Evolutionary conservation across 2,329 filamentous ascomycete species (phyloP).

Genomic region (Davidsoniella australis): DNA sequence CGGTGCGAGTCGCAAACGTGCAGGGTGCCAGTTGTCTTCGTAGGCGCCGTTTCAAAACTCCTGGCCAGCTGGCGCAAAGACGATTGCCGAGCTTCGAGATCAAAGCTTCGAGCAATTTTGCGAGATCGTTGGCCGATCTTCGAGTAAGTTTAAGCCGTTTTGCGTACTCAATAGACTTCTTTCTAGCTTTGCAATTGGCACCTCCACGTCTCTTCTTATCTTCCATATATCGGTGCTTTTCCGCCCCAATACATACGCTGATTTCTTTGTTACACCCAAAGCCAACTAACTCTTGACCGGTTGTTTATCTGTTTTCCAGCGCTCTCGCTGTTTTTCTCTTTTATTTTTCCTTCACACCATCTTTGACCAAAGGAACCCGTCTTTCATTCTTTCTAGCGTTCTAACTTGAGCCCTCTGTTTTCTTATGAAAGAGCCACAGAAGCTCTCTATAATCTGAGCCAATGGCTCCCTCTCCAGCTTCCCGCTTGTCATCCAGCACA

Average conservation of each 20-base stretch:
- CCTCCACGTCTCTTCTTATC: no score
- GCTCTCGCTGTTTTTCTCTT: no score
- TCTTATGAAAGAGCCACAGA: not conserved
- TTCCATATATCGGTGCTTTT: no score
- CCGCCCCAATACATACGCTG: not conserved
- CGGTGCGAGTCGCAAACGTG: conserved; percentile 1
- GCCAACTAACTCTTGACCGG: no score
- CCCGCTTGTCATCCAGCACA: not conserved
- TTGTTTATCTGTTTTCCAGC: no score
- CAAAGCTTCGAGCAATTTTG: not conserved
- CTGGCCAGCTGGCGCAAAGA: conserved; percentile 3
- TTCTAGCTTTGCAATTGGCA: not conserved
- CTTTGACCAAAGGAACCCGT: not conserved
- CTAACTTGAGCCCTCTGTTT: not conserved
- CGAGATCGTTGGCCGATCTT: not conserved
- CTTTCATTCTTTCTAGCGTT: not conserved
- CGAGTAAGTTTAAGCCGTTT: not conserved
- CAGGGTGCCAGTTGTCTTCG: not conserved
- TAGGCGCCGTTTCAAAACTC: not conserved
- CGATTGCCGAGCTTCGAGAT: not conserved
- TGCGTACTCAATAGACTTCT: not conserved
- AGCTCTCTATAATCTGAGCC: not conserved
- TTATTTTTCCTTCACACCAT: not conserved
- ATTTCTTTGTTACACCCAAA: not conserved
- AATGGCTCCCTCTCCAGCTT: conserved; percentile 7